Evolutionary conservation across 495 filamentous ascomycete genomes (phyloP).

Genomic region (Penicillium angulare): DNA sequence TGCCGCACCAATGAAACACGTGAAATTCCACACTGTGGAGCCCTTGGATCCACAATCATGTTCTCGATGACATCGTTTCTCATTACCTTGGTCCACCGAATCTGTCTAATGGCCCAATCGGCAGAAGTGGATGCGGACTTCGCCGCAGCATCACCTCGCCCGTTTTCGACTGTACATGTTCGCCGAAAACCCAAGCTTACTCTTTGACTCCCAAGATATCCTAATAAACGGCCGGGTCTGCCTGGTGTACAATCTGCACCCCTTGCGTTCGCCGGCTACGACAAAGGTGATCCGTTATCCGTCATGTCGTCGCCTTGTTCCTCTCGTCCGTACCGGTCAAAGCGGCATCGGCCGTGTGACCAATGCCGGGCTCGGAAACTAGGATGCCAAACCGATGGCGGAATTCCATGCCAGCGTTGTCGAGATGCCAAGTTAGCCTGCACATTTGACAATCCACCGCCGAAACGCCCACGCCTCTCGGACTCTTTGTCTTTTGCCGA

Average conservation of each 20-base stretch:
- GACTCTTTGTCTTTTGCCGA: slow-evolving; percentile 5
- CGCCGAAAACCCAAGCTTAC: too few relatives aligned
- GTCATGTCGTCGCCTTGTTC: slow-evolving; percentile 15
- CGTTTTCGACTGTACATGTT: too few relatives aligned
- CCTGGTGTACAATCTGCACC: neutral
- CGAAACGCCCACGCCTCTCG: slow-evolving; percentile 21
- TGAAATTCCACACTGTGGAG: too few relatives aligned
- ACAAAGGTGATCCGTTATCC: neutral
- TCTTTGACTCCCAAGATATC: too few relatives aligned
- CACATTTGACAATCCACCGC: slow-evolving; percentile 32
- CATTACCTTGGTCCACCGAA: too few relatives aligned
- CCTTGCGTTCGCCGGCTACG: slow-evolving; percentile 11
- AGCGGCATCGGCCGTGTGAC: slow-evolving; percentile 38
- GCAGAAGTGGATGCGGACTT: too few relatives aligned
- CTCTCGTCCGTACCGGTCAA: slow-evolving; percentile 38
- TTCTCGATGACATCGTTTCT: too few relatives aligned
- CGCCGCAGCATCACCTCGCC: too few relatives aligned
- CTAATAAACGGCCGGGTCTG: too few relatives aligned
- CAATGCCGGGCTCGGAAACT: slow-evolving; percentile 37
- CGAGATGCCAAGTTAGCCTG: slow-evolving; percentile 25
- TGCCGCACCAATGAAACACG: too few relatives aligned
- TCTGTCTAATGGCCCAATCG: too few relatives aligned
- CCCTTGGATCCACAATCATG: too few relatives aligned
- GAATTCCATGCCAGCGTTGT: slow-evolving; percentile 30
- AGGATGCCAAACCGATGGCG: slow-evolving; percentile 31